Evolutionary conservation across 305 asterid species (phyloP), one percentile per base, ranked within the genome.

Genomic region (Nicotiana rustica): DNA sequence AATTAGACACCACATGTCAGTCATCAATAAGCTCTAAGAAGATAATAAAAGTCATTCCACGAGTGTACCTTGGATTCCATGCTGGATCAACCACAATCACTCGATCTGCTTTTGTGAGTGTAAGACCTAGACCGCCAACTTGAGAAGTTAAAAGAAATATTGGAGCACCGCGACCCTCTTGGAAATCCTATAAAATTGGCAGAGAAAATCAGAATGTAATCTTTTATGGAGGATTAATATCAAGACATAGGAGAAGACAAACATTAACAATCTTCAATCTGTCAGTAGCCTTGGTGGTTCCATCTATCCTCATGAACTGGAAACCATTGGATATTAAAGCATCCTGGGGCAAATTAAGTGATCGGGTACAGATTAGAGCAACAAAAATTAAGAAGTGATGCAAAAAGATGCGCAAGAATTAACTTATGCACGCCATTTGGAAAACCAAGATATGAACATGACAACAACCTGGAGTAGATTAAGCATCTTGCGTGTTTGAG

Each of bases 51-150:
- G 15, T 21, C 25, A 29, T 81, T 56, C 67, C 18, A 82, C 81
- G 61, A 29, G 82, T 81, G 61, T 70, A 94, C 99, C 99, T 96
- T 25, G 99, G 99, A 83, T 96, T 96, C 99, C 99, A 96, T 79
- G 99, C 99, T 56, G 99, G 99, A 88, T 96, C 99, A 79, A 89
- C 96, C 85, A 96, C 99, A 85, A 96, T 96, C 73, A 96, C 99
- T 81, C 98, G 95, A 80, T 96, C 99, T 14, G 99, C 99, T 85
- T 92, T 92, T 73, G 99, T 96, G 68, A 96, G 97, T 77, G 99
- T 96, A 81, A 96, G 97, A 84, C 99, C 99, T 83, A 96, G 86
- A 81, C 99, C 99, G 47, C 99, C 99, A 80, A 96, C 99, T 92
- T 93, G 98, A 84, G 98, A 91, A 57, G 98, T 96, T 87, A 96